Evolutionary conservation across 2,329 filamentous ascomycete species (phyloP).

Genomic region (Juglanconis oblonga): DNA sequence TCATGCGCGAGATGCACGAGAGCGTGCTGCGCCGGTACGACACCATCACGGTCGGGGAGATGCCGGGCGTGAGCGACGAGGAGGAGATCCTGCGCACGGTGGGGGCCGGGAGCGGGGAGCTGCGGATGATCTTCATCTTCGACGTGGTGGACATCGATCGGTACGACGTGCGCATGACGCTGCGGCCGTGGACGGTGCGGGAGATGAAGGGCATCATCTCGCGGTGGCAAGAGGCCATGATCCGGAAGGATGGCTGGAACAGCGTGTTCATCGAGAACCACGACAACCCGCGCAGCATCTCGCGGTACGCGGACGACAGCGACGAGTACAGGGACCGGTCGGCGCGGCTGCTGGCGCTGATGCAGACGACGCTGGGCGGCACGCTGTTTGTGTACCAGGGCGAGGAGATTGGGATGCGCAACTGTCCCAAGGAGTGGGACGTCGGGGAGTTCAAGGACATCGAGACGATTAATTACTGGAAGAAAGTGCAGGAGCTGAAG

Average conservation of each 20-base stretch:
- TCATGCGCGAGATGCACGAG: slow-evolving; percentile 12
- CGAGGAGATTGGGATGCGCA: slow-evolving; percentile 66
- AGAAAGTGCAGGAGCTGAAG: slow-evolving; percentile 26
- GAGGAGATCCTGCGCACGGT: slow-evolving; percentile 13
- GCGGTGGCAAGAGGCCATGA: slow-evolving; percentile 60
- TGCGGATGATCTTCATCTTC: slow-evolving; percentile 74
- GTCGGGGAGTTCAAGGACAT: slow-evolving; percentile 69
- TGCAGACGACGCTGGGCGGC: slow-evolving; percentile 56
- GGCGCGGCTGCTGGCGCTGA: slow-evolving; percentile 58
- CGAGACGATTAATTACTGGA: slow-evolving; percentile 52
- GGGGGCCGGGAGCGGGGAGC: slow-evolving; percentile 47
- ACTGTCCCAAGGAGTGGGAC: slow-evolving; percentile 58
- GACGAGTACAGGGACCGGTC: slow-evolving; percentile 46
- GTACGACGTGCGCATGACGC: slow-evolving; percentile 13
- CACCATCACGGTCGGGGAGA: slow-evolving; percentile 17
- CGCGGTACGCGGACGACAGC: slow-evolving; percentile 50
- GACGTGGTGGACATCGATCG: slow-evolving; percentile 42
- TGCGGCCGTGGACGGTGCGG: slow-evolving; percentile 40
- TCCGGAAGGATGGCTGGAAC: slow-evolving; percentile 60
- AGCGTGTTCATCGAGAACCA: slow-evolving; percentile 66
- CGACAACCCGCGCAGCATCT: slow-evolving; percentile 60
- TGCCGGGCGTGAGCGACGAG: slow-evolving; percentile 13
- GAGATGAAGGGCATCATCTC: slow-evolving; percentile 51
- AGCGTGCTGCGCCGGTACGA: slow-evolving; percentile 13
- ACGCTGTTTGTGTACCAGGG: slow-evolving; percentile 69